These are phyloP conservation scores for Hypoxylon rickii DNA, from an alignment of 495 filamentous ascomycete species.

Conservation along the genomic window DNA sequence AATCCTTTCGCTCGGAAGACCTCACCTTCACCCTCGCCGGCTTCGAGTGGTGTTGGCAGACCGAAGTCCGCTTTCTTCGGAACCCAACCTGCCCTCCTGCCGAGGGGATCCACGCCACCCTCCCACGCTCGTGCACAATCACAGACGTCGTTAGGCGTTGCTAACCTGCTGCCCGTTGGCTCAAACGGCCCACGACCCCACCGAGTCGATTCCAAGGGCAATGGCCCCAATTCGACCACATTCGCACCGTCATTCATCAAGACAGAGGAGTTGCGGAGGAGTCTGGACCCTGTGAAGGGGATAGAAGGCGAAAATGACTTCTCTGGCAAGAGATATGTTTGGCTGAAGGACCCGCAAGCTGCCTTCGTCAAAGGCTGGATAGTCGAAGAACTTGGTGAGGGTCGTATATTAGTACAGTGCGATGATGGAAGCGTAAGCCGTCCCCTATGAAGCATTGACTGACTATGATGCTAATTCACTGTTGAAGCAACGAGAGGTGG, in stretches of 20 bases:
- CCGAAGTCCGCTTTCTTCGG: constrained; percentile 76
- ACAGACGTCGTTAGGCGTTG: constrained; percentile 37
- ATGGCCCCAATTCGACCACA: constrained; percentile 64
- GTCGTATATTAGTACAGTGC: constrained; percentile 79
- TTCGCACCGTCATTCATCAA: constrained; percentile 98
- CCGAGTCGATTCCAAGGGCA: constrained; percentile 66
- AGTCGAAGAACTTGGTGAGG: constrained; percentile 73
- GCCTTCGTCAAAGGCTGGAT: constrained; percentile 94
- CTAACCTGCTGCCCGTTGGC: constrained; percentile 39
- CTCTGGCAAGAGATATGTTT: constrained; percentile 98
- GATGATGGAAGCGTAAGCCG: constrained; percentile 85
- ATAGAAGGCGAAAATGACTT: constrained; percentile 97
- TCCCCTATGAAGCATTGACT: not conserved
- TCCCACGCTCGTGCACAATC: constrained; percentile 50
- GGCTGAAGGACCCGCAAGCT: constrained; percentile 82
- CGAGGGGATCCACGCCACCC: constrained; percentile 38
- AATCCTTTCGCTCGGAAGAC: constrained; percentile 72
- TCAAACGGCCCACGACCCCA: constrained; percentile 45
- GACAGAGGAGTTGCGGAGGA: constrained; percentile 70
- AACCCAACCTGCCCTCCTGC: constrained; percentile 53
- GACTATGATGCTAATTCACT: constrained; percentile 22
- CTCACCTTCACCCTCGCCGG: constrained; percentile 65
- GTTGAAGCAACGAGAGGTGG: constrained; percentile 79
- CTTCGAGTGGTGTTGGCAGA: constrained; percentile 52
- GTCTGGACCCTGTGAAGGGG: constrained; percentile 69